phyloP scores from a whole-genome alignment of 805 yeast species.

The Wickerhamomyces hampshirensis region DNA sequence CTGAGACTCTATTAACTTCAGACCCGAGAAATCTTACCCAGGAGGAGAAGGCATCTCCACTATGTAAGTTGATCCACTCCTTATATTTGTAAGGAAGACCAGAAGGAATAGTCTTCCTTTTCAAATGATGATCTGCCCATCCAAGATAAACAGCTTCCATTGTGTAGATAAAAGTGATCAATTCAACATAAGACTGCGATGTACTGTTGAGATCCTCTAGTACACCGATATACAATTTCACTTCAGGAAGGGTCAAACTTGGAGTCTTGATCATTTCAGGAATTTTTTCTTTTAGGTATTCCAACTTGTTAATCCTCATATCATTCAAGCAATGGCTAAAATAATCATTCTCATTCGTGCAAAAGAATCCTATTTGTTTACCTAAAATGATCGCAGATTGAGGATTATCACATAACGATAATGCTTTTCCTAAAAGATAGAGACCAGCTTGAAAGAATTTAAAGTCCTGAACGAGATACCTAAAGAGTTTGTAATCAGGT shows the following conservation, averaged over 20 bases:
- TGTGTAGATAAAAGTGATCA: constrained; percentile 39
- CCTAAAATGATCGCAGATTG: constrained; percentile 36
- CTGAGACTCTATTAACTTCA: constrained; percentile 36
- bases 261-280: background rate
- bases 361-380: constrained; percentile 47
- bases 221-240: constrained; percentile 32
- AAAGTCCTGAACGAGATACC: constrained; percentile 45
- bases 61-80: constrained; percentile 49
- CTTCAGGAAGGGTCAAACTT: constrained; percentile 27
- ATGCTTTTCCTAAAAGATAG: constrained; percentile 38
- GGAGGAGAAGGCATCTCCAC: constrained; percentile 40
- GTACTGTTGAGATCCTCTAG: constrained; percentile 28
- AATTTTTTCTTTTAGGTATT: constrained; percentile 4
- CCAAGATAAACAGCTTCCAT: constrained; percentile 48
- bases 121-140: constrained; percentile 43
- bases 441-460: constrained; percentile 41
- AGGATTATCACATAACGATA: constrained; percentile 38
- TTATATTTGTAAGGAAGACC: constrained; percentile 40
- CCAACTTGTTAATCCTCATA: constrained; percentile 17
- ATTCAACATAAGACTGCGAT: constrained; percentile 32
- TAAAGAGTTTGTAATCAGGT: constrained; percentile 35
- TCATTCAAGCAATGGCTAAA: constrained; percentile 31
- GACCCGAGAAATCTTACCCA: constrained; percentile 42
- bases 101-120: constrained; percentile 21
- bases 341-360: constrained; percentile 44